Conservation (phyloP, 1,284 basidiomycete species). For the Sporisorium reilianum region DNA sequence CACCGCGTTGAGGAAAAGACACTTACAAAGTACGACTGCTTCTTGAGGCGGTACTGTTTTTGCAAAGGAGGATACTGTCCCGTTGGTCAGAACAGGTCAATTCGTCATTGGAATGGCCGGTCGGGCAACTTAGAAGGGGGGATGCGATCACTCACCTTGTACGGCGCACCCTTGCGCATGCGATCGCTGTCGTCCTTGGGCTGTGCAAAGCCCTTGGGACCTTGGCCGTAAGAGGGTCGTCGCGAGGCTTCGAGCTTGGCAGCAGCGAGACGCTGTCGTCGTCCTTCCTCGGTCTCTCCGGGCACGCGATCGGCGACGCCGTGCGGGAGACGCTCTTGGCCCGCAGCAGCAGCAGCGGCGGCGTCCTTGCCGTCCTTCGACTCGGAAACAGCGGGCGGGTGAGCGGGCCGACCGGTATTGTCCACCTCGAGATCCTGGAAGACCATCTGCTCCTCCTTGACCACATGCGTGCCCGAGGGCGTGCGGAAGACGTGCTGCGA, state of each 20-base stretch:
- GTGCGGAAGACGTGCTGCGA: constrained; percentile 66
- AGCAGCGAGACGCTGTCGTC: constrained; percentile 56
- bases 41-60: constrained; percentile 62
- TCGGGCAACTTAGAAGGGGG: background rate
- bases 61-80: constrained; percentile 59
- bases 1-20: background rate
- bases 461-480: constrained; percentile 62
- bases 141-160: constrained; percentile 55
- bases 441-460: constrained; percentile 61
- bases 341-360: constrained; percentile 14
- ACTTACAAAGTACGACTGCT: constrained; percentile 64
- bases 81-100: constrained; percentile 49
- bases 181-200: constrained; percentile 63
- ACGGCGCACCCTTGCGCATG: constrained; percentile 58
- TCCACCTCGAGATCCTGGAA: constrained; percentile 53
- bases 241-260: constrained; percentile 55
- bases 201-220: constrained; percentile 55
- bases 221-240: constrained; percentile 58
- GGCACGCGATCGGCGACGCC: constrained; percentile 54
- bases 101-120: constrained; percentile 30
- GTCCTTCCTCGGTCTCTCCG: constrained; percentile 62
- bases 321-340: constrained; percentile 35
- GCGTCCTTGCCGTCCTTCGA: constrained; percentile 17
- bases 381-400: constrained; percentile 39
- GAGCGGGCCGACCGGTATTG: constrained; percentile 56